Percentiles rank a stretch among this genome's conserved stretches.
Evolutionary conservation across 768 basidiomycete genomes (phyloP).

Genomic region (Rhodotorula sphaerocarpa): DNA sequence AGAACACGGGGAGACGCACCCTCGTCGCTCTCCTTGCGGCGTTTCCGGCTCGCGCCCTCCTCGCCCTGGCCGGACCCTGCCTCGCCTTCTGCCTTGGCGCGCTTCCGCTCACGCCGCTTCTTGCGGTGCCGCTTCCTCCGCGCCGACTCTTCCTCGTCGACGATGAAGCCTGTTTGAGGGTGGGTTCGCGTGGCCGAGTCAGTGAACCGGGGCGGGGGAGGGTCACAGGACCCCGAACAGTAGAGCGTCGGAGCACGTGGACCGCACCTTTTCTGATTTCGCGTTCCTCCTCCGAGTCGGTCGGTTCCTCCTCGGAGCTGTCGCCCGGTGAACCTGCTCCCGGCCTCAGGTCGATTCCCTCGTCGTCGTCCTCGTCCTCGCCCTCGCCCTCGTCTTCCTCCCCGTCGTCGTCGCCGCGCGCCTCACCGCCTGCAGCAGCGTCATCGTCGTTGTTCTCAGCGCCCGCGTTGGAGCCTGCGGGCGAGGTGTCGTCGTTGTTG

Average conservation of each 20-base stretch:
- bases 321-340: slow-evolving; percentile 7
- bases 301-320: slow-evolving; percentile 27
- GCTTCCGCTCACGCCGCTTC: slow-evolving; percentile 2
- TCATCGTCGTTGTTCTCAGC: too few relatives aligned
- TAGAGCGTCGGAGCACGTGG: not conserved
- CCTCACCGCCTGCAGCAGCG: not conserved
- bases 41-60: slow-evolving; percentile 8
- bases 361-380: slow-evolving; percentile 5
- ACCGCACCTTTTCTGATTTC: slow-evolving; percentile 22
- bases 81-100: slow-evolving; percentile 5
- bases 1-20: not conserved
- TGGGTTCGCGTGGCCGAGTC: not conserved
- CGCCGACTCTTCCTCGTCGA: slow-evolving; percentile 29
- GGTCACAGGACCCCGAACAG: too few relatives aligned
- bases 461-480: too few relatives aligned
- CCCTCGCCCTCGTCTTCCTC: not conserved
- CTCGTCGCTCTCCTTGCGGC: slow-evolving; percentile 22
- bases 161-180: slow-evolving; percentile 28
- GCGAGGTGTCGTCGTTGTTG: not conserved
- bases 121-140: slow-evolving; percentile 5
- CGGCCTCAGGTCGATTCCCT: slow-evolving; percentile 23
- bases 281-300: slow-evolving; percentile 32
- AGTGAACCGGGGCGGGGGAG: not conserved
- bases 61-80: not conserved
- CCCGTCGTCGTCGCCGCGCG: not conserved